Conservation (phyloP, 805 yeast genomes). For the Blastobotrys mokoenaii region DNA sequence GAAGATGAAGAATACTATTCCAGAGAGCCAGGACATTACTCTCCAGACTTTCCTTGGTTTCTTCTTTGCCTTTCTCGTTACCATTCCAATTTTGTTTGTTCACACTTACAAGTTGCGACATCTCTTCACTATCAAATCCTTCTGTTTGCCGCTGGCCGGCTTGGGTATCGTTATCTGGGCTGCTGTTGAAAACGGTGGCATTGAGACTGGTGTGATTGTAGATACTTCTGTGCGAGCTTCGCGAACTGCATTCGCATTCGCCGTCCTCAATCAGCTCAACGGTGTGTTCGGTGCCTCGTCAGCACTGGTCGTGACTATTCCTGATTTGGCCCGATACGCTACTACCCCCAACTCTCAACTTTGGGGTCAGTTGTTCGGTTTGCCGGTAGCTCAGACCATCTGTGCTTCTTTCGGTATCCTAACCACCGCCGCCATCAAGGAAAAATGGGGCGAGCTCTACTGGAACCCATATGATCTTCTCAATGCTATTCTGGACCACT, state of each 20-base stretch:
- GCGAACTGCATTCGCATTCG: constrained; percentile 2
- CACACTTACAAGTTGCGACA: constrained; percentile 77
- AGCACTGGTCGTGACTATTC: constrained; percentile 13
- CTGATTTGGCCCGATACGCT: constrained; percentile 16
- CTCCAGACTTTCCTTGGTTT: constrained; percentile 20
- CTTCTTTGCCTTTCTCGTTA: constrained; percentile 18
- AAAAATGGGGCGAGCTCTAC: constrained; percentile 32
- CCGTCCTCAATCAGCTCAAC: constrained; percentile 9
- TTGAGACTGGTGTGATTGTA: constrained; percentile 15
- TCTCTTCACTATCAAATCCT: constrained; percentile 72
- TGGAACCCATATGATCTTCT: constrained; percentile 43
- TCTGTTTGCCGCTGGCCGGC: constrained; percentile 71
- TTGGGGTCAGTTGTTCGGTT: constrained; percentile 12
- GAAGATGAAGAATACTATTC: constrained; percentile 11
- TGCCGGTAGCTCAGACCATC: constrained; percentile 13
- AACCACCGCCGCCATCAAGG: constrained; percentile 37
- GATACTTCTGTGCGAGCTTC: constrained; percentile 1
- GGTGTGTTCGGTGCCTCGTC: constrained; percentile 15
- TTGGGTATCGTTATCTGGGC: constrained; percentile 78
- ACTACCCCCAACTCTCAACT: constrained; percentile 8
- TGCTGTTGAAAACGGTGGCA: constrained; percentile 64
- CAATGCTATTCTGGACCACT: constrained; percentile 33
- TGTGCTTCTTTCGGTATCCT: constrained; percentile 33
- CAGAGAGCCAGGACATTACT: constrained; percentile 14
- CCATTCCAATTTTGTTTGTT: constrained; percentile 67